Evolutionary conservation across 805 yeast species (phyloP).

Genomic region (Scheffersomyces amazonensis): DNA sequence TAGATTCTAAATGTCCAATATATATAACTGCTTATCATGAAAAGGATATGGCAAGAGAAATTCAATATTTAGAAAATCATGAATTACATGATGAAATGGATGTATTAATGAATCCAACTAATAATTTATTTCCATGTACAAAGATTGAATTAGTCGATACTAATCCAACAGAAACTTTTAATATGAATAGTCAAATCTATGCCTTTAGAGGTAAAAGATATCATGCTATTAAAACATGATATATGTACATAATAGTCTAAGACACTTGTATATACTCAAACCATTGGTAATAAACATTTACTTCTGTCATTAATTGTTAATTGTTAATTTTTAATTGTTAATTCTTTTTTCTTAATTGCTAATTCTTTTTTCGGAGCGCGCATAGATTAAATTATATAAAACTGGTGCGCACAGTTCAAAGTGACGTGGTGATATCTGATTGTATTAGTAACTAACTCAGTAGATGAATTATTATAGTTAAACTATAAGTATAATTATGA

Average conservation of each 20-base stretch:
- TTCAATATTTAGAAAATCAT: conserved; percentile 67
- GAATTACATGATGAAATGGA: conserved; percentile 67
- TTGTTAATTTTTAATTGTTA: no score
- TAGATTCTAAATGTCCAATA: conserved; percentile 91
- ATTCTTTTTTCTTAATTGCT: no score
- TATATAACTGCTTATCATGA: conserved; percentile 89
- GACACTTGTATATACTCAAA: no score
- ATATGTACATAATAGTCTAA: not conserved
- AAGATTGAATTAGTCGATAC: conserved; percentile 93
- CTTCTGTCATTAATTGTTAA: no score
- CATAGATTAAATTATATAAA: no score
- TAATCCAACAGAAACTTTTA: conserved; percentile 91
- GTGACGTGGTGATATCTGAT: no score
- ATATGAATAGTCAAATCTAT: conserved; percentile 83
- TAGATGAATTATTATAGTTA: not conserved
- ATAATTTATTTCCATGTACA: conserved; percentile 77
- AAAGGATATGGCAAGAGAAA: conserved; percentile 66
- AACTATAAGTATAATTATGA: not conserved
- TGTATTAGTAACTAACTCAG: no score
- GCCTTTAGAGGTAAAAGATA: conserved; percentile 97
- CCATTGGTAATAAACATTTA: no score
- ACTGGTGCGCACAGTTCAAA: no score
- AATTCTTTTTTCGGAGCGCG: no score
- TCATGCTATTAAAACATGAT: conserved; percentile 60
- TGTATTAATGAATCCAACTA: conserved; percentile 68